Percentiles rank a stretch among this genome's conserved stretches.
phyloP scores from a whole-genome alignment of 2,329 filamentous ascomycete genomes.

The Colletotrichum musae region DNA sequence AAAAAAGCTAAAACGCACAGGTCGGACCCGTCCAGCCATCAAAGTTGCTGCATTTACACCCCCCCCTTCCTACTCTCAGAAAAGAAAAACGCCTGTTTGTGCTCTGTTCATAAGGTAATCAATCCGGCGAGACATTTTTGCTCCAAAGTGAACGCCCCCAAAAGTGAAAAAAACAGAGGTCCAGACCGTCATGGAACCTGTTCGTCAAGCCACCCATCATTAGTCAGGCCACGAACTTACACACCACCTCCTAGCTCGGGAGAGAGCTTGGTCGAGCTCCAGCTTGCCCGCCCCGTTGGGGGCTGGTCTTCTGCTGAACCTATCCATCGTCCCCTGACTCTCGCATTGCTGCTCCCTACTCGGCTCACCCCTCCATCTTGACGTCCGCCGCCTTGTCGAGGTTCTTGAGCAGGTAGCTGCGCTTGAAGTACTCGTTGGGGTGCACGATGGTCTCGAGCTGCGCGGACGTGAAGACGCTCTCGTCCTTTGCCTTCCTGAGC shows the following conservation, averaged over 20 bases:
- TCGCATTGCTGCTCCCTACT: neutral
- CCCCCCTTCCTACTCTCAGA: neutral
- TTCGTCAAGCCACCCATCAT: slow-evolving; percentile 22
- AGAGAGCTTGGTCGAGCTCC: neutral
- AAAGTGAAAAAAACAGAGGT: slow-evolving; percentile 19
- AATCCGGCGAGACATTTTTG: slow-evolving; percentile 6
- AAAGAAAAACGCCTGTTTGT: slow-evolving; percentile 23
- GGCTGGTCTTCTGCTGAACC: too few relatives aligned
- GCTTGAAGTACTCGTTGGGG: slow-evolving; percentile 98
- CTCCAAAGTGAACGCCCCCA: neutral
- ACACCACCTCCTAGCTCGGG: slow-evolving; percentile 10
- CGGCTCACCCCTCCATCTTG: slow-evolving; percentile 68
- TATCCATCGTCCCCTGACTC: neutral
- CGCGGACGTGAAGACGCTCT: slow-evolving; percentile 77
- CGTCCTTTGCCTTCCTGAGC: slow-evolving; percentile 82
- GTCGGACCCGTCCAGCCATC: too few relatives aligned
- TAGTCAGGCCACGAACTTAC: slow-evolving; percentile 8
- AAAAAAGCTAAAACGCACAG: too few relatives aligned
- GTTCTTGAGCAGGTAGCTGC: slow-evolving; percentile 91
- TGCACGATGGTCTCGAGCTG: slow-evolving; percentile 97
- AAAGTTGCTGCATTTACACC: slow-evolving; percentile 9
- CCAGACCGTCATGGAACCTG: slow-evolving; percentile 36
- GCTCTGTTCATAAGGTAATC: slow-evolving; percentile 1
- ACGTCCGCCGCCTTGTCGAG: slow-evolving; percentile 70
- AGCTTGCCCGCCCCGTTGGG: too few relatives aligned